Evolutionary conservation across 371 early-diverging fungal genomes (phyloP).

Genomic region (Polyrhizophydium stewartii): DNA sequence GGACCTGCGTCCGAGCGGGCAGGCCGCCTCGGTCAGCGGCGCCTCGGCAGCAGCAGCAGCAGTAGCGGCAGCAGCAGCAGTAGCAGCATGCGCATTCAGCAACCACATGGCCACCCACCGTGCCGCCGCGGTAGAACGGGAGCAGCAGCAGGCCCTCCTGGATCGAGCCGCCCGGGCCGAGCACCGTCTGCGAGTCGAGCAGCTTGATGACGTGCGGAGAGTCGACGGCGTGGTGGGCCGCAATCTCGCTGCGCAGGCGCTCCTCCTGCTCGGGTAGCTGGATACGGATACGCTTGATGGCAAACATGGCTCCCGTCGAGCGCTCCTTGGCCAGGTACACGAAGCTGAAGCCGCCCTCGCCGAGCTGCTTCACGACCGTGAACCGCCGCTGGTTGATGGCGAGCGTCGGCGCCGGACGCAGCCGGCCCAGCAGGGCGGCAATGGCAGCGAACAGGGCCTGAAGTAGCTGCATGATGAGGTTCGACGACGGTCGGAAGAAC

Average conservation of each 20-base stretch:
- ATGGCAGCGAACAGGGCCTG: not conserved
- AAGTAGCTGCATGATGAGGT: not conserved
- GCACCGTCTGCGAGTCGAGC: conserved; percentile 27
- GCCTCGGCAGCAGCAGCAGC: not conserved
- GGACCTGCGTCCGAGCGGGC: conserved; percentile 14
- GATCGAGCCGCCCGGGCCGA: conserved; percentile 8
- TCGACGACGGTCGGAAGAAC: not conserved
- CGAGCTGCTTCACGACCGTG: conserved; percentile 23
- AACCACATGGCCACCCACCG: conserved; percentile 11
- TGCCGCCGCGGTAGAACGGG: conserved; percentile 35
- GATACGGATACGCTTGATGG: conserved; percentile 36
- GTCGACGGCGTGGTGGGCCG: conserved; percentile 32
- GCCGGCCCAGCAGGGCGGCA: not conserved
- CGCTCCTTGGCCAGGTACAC: conserved; percentile 39
- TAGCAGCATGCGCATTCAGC: no score
- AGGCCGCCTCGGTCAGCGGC: not conserved
- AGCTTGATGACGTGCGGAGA: conserved; percentile 32
- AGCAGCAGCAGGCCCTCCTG: conserved; percentile 38
- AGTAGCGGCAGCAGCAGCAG: not conserved
- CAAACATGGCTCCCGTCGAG: conserved; percentile 15
- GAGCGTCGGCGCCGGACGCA: conserved; percentile 1
- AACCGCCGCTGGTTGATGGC: conserved; percentile 15
- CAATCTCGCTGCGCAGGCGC: conserved; percentile 35
- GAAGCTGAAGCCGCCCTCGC: conserved; percentile 45
- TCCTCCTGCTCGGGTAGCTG: conserved; percentile 45